phyloP scores from a whole-genome alignment of 495 filamentous ascomycete genomes.

The Penicillium herquei region DNA sequence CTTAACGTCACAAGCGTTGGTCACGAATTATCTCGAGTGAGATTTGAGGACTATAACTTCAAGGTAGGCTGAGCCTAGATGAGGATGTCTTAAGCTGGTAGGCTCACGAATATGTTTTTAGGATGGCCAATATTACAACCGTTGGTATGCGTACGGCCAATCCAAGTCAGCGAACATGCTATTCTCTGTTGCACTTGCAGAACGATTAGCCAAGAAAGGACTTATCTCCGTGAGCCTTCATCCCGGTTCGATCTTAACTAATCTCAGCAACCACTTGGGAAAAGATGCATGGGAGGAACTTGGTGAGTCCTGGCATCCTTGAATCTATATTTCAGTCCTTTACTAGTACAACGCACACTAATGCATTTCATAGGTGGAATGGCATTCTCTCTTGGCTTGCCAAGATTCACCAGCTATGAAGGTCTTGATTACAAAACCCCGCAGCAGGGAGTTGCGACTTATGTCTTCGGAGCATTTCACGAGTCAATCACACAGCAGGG shows the following conservation, averaged over 20 bases:
- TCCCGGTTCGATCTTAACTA: constrained; percentile 39
- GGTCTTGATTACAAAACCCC: background rate
- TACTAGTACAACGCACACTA: background rate
- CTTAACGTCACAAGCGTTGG: constrained; percentile 38
- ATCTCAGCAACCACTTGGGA: constrained; percentile 29
- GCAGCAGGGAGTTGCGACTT: constrained; percentile 6
- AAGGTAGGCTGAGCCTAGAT: constrained; percentile 15
- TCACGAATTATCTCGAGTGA: constrained; percentile 41
- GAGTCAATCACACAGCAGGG: background rate
- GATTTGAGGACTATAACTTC: constrained; percentile 59
- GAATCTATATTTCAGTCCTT: background rate
- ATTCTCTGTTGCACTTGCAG: constrained; percentile 33
- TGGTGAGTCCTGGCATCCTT: background rate
- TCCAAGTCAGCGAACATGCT: constrained; percentile 61
- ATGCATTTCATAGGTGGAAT: background rate
- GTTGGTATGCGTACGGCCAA: constrained; percentile 53
- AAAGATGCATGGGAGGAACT: constrained; percentile 12
- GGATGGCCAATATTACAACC: constrained; percentile 50
- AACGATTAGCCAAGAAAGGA: constrained; percentile 41
- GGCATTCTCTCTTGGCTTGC: background rate
- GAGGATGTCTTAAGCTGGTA: background rate
- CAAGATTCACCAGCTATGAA: background rate
- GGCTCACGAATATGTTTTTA: constrained; percentile 25
- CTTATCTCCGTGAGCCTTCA: constrained; percentile 36
- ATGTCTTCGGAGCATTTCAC: constrained; percentile 7